phyloP scores from a whole-genome alignment of 768 basidiomycete species.

The Agaricus sinodeliciosus region DNA sequence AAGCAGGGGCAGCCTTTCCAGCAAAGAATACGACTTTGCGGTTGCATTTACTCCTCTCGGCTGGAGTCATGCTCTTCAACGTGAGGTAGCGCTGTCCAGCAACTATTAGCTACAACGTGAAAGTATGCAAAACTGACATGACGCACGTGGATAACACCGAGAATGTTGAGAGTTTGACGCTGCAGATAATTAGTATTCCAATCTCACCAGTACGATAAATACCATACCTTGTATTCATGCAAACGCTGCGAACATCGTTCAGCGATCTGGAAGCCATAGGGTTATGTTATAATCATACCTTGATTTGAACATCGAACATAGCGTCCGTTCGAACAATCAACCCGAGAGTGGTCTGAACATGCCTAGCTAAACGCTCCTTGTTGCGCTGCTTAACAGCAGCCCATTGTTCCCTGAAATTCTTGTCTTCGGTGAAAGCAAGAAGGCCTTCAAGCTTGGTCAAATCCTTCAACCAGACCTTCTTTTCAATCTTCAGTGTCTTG shows the following conservation, averaged over 20 bases:
- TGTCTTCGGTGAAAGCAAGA: constrained; percentile 63
- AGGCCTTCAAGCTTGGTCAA: constrained; percentile 74
- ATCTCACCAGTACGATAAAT: neutral
- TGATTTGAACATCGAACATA: constrained; percentile 90
- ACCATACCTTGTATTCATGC: constrained; percentile 82
- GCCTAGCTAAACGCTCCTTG: constrained; percentile 80
- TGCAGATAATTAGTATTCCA: constrained; percentile 17
- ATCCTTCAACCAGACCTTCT: constrained; percentile 81
- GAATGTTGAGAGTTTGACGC: constrained; percentile 93
- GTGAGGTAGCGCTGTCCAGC: constrained; percentile 65
- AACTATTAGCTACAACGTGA: neutral
- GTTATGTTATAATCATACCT: constrained; percentile 32
- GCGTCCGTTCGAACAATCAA: constrained; percentile 66
- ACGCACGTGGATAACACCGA: constrained; percentile 80
- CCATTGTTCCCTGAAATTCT: constrained; percentile 75
- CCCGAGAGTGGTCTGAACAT: constrained; percentile 68
- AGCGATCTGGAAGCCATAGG: neutral
- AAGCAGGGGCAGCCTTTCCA: constrained; percentile 94
- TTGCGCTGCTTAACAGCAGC: constrained; percentile 81
- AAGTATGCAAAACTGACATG: neutral
- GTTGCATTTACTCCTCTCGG: constrained; percentile 74
- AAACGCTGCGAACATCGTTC: constrained; percentile 52
- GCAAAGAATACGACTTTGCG: constrained; percentile 95
- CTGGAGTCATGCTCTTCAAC: constrained; percentile 73
- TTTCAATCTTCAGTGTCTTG: constrained; percentile 67